Evolutionary conservation across 768 basidiomycete genomes (phyloP), one percentile per base, ranked within the genome.

Genomic region (Kwoniella newhampshirensis): DNA sequence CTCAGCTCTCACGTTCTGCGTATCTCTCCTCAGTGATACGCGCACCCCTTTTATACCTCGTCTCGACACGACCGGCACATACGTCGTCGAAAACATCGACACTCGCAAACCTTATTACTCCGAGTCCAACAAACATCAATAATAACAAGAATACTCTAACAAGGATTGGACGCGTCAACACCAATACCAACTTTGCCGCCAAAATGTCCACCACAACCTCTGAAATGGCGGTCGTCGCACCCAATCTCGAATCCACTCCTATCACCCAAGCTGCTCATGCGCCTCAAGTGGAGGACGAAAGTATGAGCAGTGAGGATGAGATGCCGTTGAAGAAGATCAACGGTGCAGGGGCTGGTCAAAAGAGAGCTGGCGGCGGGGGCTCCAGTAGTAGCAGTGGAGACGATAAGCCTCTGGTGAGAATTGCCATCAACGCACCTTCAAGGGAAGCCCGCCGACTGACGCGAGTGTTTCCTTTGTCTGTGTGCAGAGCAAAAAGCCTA

Each of bases 191-290:
- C n/a, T n/a, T n/a, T n/a, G n/a, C 23, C 4, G 27, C 21, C 25
- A 51, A 32, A 25, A 59, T 59, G 47, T 40, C 51, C 18, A 49
- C 11, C 18, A n/a, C 49, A 54, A 57, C 56, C 18, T 46, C 28
- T 32, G 54, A 45, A 0, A 68, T 72, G 70, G 70, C 70, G 4
- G 70, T 72, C 9, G 53, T 46, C 5, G 70, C 70, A 12, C 70
- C 70, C 15, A 65, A 57, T 28, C 11, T 51, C 13, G 45, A 51
- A 35, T 54, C 54, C 3, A 51, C 23, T 5, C 54, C 58, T 13
- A 37, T 51, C 4, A 49, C 36, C n/a, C 15, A 37, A 40, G 58
- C 59, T n/a, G 17, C 63, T n/a, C 67, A 64, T 52, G 60, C 54
- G 32, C 66, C 66, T 13, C 54, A 67, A 45, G 65, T 67, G 7